phyloP scores from a whole-genome alignment of 768 basidiomycete genomes.

The Lentinus brumalis region DNA sequence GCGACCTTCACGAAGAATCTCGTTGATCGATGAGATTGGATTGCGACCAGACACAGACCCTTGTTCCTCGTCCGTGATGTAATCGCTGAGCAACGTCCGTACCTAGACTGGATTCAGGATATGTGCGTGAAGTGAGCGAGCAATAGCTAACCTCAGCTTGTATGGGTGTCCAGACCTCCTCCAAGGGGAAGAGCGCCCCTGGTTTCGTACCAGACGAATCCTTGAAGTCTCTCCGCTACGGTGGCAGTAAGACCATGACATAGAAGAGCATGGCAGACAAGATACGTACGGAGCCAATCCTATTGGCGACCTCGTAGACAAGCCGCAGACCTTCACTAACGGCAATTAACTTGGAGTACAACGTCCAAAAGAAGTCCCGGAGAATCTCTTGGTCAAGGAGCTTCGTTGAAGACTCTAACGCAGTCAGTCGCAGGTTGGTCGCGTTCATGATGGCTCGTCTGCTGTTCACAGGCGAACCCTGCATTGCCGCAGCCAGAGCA shows the following conservation, averaged over 20 bases:
- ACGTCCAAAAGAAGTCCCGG: conserved; percentile 93
- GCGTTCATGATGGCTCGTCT: conserved; percentile 33
- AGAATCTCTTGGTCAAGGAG: conserved; percentile 83
- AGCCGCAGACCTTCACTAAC: conserved; percentile 90
- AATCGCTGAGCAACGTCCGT: conserved; percentile 80
- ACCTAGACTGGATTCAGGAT: conserved; percentile 50
- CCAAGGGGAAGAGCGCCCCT: conserved; percentile 75
- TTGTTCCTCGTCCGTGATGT: conserved; percentile 90
- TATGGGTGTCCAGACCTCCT: conserved; percentile 86
- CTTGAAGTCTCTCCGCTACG: conserved; percentile 86
- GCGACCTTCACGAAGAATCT: conserved; percentile 84
- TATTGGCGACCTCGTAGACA: conserved; percentile 85
- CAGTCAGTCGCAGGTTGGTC: conserved; percentile 64
- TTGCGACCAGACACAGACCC: conserved; percentile 78
- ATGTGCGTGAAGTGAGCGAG: background rate
- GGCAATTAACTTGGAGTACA: conserved; percentile 94
- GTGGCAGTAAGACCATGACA: background rate
- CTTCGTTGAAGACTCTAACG: conserved; percentile 72
- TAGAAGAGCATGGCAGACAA: background rate
- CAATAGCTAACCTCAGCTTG: conserved; percentile 76
- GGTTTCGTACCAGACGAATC: conserved; percentile 81
- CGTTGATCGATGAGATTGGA: conserved; percentile 91
- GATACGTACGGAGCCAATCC: conserved; percentile 83
- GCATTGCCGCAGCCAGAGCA: conserved; percentile 14
- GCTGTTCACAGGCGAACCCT: conserved; percentile 4